phyloP scores from a whole-genome alignment of 345 rosid genomes.

The Turnera subulata region DNA sequence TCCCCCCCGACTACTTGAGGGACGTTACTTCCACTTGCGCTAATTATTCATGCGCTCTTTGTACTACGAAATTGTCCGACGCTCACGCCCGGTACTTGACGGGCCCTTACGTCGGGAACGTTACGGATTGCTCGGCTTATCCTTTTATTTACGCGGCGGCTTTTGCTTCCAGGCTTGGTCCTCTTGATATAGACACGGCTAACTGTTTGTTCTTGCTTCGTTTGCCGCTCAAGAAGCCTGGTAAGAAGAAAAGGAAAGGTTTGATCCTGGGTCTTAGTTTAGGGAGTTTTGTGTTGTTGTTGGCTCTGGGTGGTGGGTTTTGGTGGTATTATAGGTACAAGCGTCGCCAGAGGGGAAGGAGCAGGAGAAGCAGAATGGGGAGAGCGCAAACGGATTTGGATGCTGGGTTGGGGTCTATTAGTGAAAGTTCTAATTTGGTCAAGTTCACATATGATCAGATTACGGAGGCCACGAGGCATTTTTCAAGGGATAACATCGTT shows the following conservation, averaged over 20 bases:
- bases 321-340: slow-evolving; percentile 38
- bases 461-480: slow-evolving; percentile 66
- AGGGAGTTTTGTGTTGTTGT: slow-evolving; percentile 29
- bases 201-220: slow-evolving; percentile 59
- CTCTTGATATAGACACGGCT: slow-evolving; percentile 56
- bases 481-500: slow-evolving; percentile 62
- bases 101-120: slow-evolving; percentile 50
- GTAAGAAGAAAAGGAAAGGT: slow-evolving; percentile 20
- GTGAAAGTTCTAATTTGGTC: slow-evolving; percentile 63
- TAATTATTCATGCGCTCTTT: slow-evolving; percentile 73
- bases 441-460: slow-evolving; percentile 70
- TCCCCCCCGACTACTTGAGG: slow-evolving; percentile 30
- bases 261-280: slow-evolving; percentile 30
- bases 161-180: slow-evolving; percentile 51
- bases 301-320: slow-evolving; percentile 30
- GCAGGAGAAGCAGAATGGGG: slow-evolving; percentile 18
- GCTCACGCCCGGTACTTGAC: slow-evolving; percentile 41
- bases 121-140: slow-evolving; percentile 59
- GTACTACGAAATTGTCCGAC: slow-evolving; percentile 47
- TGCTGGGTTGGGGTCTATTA: slow-evolving; percentile 47
- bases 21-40: slow-evolving; percentile 41
- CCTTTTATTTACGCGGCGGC: slow-evolving; percentile 76
- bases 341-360: slow-evolving; percentile 26
- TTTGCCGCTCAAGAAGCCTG: slow-evolving; percentile 15
- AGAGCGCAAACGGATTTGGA: slow-evolving; percentile 32